Conservation (phyloP, 805 yeast genomes). For the Clavispora santaluciae region DNA sequence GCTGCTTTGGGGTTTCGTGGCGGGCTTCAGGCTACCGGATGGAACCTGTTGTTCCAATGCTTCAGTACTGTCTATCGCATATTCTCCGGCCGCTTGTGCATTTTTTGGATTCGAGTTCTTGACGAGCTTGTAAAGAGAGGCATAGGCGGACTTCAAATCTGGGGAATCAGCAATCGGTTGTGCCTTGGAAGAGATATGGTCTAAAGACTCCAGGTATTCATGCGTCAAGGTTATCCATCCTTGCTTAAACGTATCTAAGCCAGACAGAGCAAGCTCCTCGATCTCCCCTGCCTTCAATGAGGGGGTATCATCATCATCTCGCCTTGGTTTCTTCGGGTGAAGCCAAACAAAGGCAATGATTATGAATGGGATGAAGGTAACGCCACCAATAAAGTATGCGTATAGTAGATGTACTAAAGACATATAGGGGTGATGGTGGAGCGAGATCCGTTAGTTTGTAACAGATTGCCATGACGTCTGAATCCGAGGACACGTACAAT, state of each 20-base stretch:
- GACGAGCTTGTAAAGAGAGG: constrained; percentile 56
- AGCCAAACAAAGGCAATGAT: constrained; percentile 35
- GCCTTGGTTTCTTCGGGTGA: constrained; percentile 29
- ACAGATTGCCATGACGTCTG: neutral
- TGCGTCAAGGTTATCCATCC: constrained; percentile 88
- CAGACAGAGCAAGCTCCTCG: constrained; percentile 56
- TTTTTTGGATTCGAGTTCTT: constrained; percentile 21
- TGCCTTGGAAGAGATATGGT: constrained; percentile 43
- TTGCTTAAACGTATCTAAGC: constrained; percentile 56
- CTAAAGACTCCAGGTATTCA: constrained; percentile 49
- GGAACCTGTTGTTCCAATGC: neutral
- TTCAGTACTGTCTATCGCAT: neutral
- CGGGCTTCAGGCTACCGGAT: neutral
- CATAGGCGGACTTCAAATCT: constrained; percentile 52
- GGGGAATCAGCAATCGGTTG: constrained; percentile 39
- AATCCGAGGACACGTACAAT: neutral
- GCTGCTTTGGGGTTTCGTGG: constrained; percentile 17
- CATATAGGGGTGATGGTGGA: constrained; percentile 4
- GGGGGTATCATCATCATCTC: constrained; percentile 10
- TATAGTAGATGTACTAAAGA: constrained; percentile 24
- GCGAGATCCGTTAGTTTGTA: neutral
- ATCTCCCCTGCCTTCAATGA: constrained; percentile 55
- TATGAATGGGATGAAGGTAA: constrained; percentile 69
- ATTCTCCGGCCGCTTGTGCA: neutral
- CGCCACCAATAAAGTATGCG: constrained; percentile 70